Evolutionary conservation across 192 early-diverging fungal genomes (phyloP).

Genomic region (Coemansia sp.): DNA sequence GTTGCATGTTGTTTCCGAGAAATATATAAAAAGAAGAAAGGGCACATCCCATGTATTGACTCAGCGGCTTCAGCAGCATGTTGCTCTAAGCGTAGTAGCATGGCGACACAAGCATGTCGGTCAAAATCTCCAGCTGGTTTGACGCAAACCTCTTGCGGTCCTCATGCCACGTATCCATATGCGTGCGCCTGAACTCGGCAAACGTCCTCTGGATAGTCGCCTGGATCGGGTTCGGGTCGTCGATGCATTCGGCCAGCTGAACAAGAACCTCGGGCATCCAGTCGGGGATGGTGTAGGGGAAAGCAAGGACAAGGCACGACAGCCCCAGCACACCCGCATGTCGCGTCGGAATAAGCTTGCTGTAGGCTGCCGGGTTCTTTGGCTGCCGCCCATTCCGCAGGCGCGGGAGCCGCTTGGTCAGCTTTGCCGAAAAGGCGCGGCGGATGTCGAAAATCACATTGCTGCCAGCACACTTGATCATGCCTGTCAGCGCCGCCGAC

Average conservation of each 20-base stretch:
- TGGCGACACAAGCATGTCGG: conserved; percentile 88
- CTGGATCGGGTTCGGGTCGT: conserved; percentile 84
- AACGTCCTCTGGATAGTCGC: conserved; percentile 85
- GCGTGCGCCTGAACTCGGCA: conserved; percentile 92
- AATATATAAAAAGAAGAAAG: neutral
- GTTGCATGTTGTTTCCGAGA: no score
- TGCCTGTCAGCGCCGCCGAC: conserved; percentile 35
- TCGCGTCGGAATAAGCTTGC: conserved; percentile 60
- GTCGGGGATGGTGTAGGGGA: conserved; percentile 90
- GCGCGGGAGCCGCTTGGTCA: conserved; percentile 33
- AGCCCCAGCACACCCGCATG: conserved; percentile 93
- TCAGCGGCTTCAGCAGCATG: no score
- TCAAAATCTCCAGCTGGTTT: conserved; percentile 76
- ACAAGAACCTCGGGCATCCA: conserved; percentile 92
- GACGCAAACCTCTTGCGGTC: conserved; percentile 76
- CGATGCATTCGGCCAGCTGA: conserved; percentile 71
- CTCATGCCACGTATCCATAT: conserved; percentile 94
- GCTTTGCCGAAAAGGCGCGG: conserved; percentile 38
- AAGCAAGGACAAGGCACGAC: conserved; percentile 84
- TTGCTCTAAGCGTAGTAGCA: conserved; percentile 74
- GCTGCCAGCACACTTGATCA: conserved; percentile 49
- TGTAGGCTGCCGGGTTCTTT: conserved; percentile 25
- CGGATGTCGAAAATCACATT: conserved; percentile 44
- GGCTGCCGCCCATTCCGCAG: conserved; percentile 27
- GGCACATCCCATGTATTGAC: no score